Evolutionary conservation across 371 early-diverging fungal genomes (phyloP), one percentile per base, ranked within the genome.

Genomic region (Quaeritorhiza haematococci): DNA sequence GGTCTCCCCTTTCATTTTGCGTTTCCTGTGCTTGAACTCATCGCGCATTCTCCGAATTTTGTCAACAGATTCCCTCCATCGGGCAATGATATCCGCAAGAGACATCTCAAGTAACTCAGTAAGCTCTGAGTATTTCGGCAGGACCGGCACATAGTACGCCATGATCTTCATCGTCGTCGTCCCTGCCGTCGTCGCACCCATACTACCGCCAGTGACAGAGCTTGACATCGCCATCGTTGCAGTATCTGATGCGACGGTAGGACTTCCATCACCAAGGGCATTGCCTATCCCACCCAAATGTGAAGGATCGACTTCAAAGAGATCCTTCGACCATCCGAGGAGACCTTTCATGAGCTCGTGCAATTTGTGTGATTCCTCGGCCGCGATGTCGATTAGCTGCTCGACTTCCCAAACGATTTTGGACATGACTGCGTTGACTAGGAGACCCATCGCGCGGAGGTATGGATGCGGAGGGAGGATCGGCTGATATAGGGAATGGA

Each of bases 1-100:
- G n/a, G n/a, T n/a, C n/a, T n/a, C n/a, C n/a, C n/a, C n/a, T n/a
- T n/a, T n/a, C n/a, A n/a, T n/a, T n/a, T n/a, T n/a, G n/a, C n/a
- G n/a, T n/a, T n/a, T n/a, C n/a, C n/a, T n/a, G n/a, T n/a, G n/a
- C n/a, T n/a, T n/a, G n/a, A n/a, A n/a, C n/a, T n/a, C n/a, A n/a
- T n/a, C n/a, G n/a, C n/a, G n/a, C n/a, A n/a, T n/a, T n/a, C n/a
- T n/a, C n/a, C n/a, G n/a, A n/a, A n/a, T n/a, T n/a, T n/a, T n/a
- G n/a, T n/a, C n/a, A n/a, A n/a, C n/a, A n/a, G n/a, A n/a, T n/a
- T n/a, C n/a, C n/a, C n/a, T n/a, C n/a, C n/a, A n/a, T n/a, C 71
- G 56, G 3, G 73, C 76, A 84, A 86, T 84, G 49, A 89, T 87
- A 28, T 85, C 84, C 1, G 83, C 83, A 68, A 87, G 78, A 27